A percentile compares a stretch with the other conserved stretches of the same genome.
Conservation (phyloP, 176 grass and related monocot genomes). For the Aegilops sharonensis region DNA sequence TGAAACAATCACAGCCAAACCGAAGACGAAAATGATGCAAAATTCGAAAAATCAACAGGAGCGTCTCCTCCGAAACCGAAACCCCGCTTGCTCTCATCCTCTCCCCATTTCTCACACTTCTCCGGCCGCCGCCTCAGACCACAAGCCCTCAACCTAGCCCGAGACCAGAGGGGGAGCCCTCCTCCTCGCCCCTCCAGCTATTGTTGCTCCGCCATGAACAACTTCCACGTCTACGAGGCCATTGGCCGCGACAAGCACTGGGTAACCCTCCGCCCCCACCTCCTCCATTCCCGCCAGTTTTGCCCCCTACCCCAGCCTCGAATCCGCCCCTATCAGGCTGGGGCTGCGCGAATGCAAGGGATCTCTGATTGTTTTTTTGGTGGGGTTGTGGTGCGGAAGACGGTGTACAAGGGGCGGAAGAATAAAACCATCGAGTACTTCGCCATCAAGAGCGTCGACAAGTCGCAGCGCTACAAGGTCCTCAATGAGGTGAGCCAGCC, state of each 20-base stretch:
- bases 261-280: conserved; percentile 32
- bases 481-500: conserved; percentile 75
- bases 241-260: conserved; percentile 93
- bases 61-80: conserved; percentile 42
- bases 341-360: background rate
- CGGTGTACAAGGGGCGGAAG: conserved; percentile 94
- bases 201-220: conserved; percentile 65
- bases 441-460: conserved; percentile 97
- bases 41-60: conserved; percentile 6
- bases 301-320: background rate
- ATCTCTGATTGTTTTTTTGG: conserved; percentile 29
- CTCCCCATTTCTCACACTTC: background rate
- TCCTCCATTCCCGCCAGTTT: background rate
- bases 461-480: conserved; percentile 89
- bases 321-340: background rate
- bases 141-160: conserved; percentile 31
- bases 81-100: conserved; percentile 25
- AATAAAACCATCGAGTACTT: conserved; percentile 97
- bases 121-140: conserved; percentile 25
- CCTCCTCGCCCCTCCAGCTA: background rate
- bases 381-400: conserved; percentile 40
- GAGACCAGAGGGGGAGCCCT: conserved; percentile 6
- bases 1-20: background rate
- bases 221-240: conserved; percentile 97
- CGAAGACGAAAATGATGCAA: background rate